These are phyloP conservation scores for Didymellaceae sp. DNA, from an alignment of 2,329 filamentous ascomycete genomes.

Conservation along the genomic window DNA sequence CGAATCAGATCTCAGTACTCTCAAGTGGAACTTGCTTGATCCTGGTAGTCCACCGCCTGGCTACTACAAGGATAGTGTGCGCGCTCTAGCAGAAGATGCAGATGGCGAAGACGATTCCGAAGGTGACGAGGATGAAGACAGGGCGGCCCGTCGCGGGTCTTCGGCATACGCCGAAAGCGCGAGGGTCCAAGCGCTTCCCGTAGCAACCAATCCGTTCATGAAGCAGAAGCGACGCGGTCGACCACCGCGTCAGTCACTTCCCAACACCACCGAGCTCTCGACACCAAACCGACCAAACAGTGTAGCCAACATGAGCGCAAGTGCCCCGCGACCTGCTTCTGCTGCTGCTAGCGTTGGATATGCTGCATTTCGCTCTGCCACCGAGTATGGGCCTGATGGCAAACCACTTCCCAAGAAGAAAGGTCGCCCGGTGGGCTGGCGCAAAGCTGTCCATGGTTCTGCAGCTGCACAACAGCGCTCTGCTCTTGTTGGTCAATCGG, in stretches of 20 bases:
- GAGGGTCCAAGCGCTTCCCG: conserved; percentile 38
- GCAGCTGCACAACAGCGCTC: conserved; percentile 32
- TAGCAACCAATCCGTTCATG: conserved; percentile 43
- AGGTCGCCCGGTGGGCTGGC: conserved; percentile 58
- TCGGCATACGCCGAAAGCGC: conserved; percentile 28
- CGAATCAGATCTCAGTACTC: conserved; percentile 61
- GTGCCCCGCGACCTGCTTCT: conserved; percentile 24
- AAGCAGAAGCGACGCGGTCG: conserved; percentile 44
- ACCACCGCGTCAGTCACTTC: conserved; percentile 43
- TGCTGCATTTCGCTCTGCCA: conserved; percentile 48
- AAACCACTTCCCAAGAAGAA: conserved; percentile 52
- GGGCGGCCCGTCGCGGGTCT: conserved; percentile 18
- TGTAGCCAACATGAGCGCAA: conserved; percentile 34
- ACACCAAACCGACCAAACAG: conserved; percentile 25
- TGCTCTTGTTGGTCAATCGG: conserved; percentile 28
- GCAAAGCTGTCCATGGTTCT: conserved; percentile 55
- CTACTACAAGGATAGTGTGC: conserved; percentile 37
- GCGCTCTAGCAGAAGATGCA: conserved; percentile 39
- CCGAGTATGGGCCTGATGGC: conserved; percentile 41
- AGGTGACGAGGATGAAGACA: conserved; percentile 25
- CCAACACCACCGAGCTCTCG: conserved; percentile 22
- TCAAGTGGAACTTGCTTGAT: conserved; percentile 68
- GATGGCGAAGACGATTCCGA: conserved; percentile 47
- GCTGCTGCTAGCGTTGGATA: conserved; percentile 47
- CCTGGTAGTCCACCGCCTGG: conserved; percentile 56